A percentile compares a stretch with the other conserved stretches of the same genome.
Conservation (phyloP, 2,329 filamentous ascomycete species). For the Fusarium liriodendri region DNA sequence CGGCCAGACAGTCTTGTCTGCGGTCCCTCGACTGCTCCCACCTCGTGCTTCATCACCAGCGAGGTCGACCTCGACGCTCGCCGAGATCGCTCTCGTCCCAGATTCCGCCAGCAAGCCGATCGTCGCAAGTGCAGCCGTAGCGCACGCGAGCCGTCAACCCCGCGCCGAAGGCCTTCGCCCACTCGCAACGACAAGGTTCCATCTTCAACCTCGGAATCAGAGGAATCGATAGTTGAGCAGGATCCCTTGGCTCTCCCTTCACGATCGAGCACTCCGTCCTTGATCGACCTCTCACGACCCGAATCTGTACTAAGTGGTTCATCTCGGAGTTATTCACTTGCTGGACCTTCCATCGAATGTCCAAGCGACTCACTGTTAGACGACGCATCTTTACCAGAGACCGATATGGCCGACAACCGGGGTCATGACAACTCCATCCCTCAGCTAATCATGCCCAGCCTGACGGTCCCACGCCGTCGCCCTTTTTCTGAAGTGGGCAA, state of each 20-base stretch:
- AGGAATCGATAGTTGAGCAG: slow-evolving; percentile 27
- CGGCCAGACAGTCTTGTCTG: slow-evolving; percentile 36
- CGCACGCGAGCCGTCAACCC: slow-evolving; percentile 31
- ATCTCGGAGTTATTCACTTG: slow-evolving; percentile 64
- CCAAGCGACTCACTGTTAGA: slow-evolving; percentile 42
- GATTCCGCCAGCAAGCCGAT: slow-evolving; percentile 35
- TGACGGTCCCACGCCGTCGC: slow-evolving; percentile 87
- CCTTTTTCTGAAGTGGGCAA: slow-evolving; percentile 92
- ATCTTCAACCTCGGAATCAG: slow-evolving; percentile 28
- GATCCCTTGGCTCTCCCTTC: slow-evolving; percentile 36
- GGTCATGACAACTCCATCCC: slow-evolving; percentile 56
- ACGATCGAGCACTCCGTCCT: slow-evolving; percentile 43
- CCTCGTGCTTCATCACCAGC: slow-evolving; percentile 51
- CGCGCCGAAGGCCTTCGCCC: slow-evolving; percentile 32
- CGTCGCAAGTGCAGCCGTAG: slow-evolving; percentile 36
- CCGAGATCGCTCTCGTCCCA: slow-evolving; percentile 39
- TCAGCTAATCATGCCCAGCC: slow-evolving; percentile 97
- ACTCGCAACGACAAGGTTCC: slow-evolving; percentile 21
- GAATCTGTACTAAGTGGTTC: slow-evolving; percentile 58
- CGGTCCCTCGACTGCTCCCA: slow-evolving; percentile 37
- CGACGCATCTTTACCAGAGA: slow-evolving; percentile 21
- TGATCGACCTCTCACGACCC: slow-evolving; percentile 41
- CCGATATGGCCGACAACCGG: slow-evolving; percentile 27
- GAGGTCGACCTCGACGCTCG: slow-evolving; percentile 47
- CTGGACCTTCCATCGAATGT: slow-evolving; percentile 53